A percentile compares a stretch with the other conserved stretches of the same genome.
These are phyloP conservation scores for Beauveria rudraprayagi DNA, from an alignment of 2,329 filamentous ascomycete species.

Conservation along the genomic window DNA sequence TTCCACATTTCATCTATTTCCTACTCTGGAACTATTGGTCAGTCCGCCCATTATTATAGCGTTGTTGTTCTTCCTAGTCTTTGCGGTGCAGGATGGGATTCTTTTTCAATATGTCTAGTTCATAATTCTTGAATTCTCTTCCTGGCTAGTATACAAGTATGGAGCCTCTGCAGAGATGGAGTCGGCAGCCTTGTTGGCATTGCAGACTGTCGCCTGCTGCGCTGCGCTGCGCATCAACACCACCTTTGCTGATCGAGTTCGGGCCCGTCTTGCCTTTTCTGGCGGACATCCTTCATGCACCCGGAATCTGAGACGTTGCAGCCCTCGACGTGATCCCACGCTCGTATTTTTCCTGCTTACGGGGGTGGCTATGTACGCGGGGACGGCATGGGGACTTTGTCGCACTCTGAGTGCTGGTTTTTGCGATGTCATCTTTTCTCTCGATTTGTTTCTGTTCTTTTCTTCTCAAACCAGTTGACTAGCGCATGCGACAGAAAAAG, in stretches of 20 bases:
- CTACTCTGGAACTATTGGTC: background rate
- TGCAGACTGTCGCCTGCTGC: background rate
- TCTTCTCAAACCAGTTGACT: too few species aligned
- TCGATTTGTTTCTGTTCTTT: too few species aligned
- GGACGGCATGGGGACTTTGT: background rate
- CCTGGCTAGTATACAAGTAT: too few species aligned
- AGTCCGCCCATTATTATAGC: background rate
- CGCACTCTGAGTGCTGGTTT: background rate
- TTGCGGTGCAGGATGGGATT: background rate
- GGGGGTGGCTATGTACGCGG: conserved; percentile 7
- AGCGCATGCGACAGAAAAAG: too few species aligned
- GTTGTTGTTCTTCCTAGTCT: background rate
- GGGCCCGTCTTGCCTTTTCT: background rate
- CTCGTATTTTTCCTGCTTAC: conserved; percentile 1
- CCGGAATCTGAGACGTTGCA: conserved; percentile 8
- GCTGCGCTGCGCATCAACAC: background rate
- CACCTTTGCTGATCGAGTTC: background rate
- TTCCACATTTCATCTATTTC: conserved; percentile 10
- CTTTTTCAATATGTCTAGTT: background rate
- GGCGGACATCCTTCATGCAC: background rate
- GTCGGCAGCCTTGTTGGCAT: background rate
- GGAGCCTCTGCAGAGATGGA: background rate
- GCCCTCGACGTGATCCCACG: background rate
- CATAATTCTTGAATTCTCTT: background rate
- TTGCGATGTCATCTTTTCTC: background rate